phyloP scores from a whole-genome alignment of 2,329 filamentous ascomycete genomes.

The Xylariaceae sp. region DNA sequence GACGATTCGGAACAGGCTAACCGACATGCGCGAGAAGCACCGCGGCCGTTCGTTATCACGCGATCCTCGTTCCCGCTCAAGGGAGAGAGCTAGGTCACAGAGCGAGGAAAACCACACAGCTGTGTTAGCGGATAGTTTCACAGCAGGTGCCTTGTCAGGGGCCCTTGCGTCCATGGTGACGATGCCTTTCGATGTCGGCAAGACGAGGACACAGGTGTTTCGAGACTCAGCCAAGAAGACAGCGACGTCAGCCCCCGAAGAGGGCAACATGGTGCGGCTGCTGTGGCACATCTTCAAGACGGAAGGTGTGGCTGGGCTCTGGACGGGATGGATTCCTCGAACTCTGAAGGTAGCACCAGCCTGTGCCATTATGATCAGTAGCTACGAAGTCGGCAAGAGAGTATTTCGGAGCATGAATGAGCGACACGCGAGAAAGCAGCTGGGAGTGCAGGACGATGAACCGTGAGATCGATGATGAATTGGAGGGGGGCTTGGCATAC shows the following conservation, averaged over 20 bases:
- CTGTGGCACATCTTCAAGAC: slow-evolving; percentile 90
- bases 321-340: slow-evolving; percentile 89
- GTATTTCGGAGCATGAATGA: slow-evolving; percentile 79
- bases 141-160: slow-evolving; percentile 83
- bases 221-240: slow-evolving; percentile 56
- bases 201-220: slow-evolving; percentile 90
- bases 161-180: slow-evolving; percentile 87
- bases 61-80: slow-evolving; percentile 47
- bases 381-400: slow-evolving; percentile 94
- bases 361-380: slow-evolving; percentile 99
- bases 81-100: slow-evolving; percentile 61
- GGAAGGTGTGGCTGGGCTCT: slow-evolving; percentile 82
- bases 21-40: slow-evolving; percentile 67
- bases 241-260: slow-evolving; percentile 64
- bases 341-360: slow-evolving; percentile 95
- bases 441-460: slow-evolving; percentile 16
- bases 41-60: slow-evolving; percentile 50
- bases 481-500: background rate
- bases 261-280: slow-evolving; percentile 79
- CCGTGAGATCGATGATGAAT: slow-evolving; percentile 9
- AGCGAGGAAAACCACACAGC: slow-evolving; percentile 73
- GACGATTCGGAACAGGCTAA: slow-evolving; percentile 74
- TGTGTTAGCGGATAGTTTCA: slow-evolving; percentile 88
- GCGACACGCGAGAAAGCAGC: slow-evolving; percentile 43
- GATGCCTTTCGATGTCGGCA: slow-evolving; percentile 96